phyloP scores from a whole-genome alignment of 2,329 filamentous ascomycete species.

The Neonectria hederae region DNA sequence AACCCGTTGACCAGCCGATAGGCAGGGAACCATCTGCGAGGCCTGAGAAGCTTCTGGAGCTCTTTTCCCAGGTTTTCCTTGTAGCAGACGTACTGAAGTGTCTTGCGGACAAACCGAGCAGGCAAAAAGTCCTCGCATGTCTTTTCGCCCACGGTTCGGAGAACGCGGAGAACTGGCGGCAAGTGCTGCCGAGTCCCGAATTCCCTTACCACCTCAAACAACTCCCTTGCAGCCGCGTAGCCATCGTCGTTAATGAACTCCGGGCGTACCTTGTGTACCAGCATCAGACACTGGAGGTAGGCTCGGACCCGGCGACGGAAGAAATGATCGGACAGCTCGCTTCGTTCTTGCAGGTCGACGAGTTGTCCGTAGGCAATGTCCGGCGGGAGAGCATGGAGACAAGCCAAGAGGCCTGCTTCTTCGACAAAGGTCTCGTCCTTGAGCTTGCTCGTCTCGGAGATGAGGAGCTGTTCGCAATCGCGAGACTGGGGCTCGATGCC shows the following conservation, averaged over 20 bases:
- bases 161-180: constrained; percentile 8
- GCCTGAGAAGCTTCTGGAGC: constrained; percentile 1
- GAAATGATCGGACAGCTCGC: constrained; percentile 2
- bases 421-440: constrained; percentile 13
- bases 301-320: constrained; percentile 17
- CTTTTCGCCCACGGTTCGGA: constrained; percentile 15
- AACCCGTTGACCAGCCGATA: constrained; percentile 14
- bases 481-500: constrained; percentile 12
- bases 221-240: neutral
- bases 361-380: constrained; percentile 13
- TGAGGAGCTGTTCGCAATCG: constrained; percentile 18
- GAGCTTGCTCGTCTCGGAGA: constrained; percentile 9
- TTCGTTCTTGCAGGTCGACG: constrained; percentile 4
- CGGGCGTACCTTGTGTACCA: constrained; percentile 7
- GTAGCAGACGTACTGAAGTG: constrained; percentile 12
- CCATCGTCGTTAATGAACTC: constrained; percentile 7
- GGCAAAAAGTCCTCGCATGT: constrained; percentile 21
- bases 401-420: constrained; percentile 22
- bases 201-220: constrained; percentile 19
- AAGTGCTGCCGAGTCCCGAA: neutral
- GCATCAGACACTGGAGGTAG: constrained; percentile 24
- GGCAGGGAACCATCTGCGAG: constrained; percentile 14
- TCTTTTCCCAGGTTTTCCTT: constrained; percentile 12
- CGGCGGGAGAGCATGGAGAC: constrained; percentile 19
- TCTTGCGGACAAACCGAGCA: constrained; percentile 7